A percentile compares a stretch with the other conserved stretches of the same genome.
phyloP scores from a whole-genome alignment of 2,329 filamentous ascomycete species.

The Ophiocordyceps polyrhachis-furcata region DNA sequence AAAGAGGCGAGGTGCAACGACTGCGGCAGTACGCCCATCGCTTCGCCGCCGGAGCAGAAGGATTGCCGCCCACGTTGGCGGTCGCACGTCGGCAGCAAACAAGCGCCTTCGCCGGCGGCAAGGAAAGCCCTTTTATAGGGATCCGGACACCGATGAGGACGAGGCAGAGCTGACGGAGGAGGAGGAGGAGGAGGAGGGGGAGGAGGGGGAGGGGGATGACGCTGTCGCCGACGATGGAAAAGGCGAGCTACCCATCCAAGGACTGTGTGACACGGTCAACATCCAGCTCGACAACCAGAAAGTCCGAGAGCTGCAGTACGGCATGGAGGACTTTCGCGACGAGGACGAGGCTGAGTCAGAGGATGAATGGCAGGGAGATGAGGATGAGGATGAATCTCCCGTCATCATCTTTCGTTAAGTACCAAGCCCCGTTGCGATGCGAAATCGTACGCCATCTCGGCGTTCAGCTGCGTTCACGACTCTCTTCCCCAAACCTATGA shows the following conservation, averaged over 20 bases:
- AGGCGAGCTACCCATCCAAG: constrained; percentile 32
- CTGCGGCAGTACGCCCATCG: constrained; percentile 7
- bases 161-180: constrained; percentile 12
- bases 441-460: too few species aligned
- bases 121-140: constrained; percentile 18
- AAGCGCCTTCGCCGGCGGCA: constrained; percentile 4
- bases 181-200: constrained; percentile 2
- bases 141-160: constrained; percentile 26
- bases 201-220: constrained; percentile 3
- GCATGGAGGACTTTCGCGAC: constrained; percentile 55
- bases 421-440: neutral
- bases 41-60: constrained; percentile 20
- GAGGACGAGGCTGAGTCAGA: constrained; percentile 34
- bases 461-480: too few species aligned
- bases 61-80: constrained; percentile 11
- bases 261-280: constrained; percentile 51
- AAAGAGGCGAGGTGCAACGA: constrained; percentile 5
- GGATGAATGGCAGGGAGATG: constrained; percentile 39
- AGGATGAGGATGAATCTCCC: constrained; percentile 21
- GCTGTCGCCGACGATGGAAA: neutral
- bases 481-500: too few species aligned
- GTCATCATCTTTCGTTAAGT: constrained; percentile 11
- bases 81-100: constrained; percentile 8
- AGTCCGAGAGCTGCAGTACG: constrained; percentile 46
- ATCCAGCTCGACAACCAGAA: constrained; percentile 62